Evolutionary conservation across 495 filamentous ascomycete genomes (phyloP), one percentile per base, ranked within the genome.

Genomic region (Penicillium ochrochloron): DNA sequence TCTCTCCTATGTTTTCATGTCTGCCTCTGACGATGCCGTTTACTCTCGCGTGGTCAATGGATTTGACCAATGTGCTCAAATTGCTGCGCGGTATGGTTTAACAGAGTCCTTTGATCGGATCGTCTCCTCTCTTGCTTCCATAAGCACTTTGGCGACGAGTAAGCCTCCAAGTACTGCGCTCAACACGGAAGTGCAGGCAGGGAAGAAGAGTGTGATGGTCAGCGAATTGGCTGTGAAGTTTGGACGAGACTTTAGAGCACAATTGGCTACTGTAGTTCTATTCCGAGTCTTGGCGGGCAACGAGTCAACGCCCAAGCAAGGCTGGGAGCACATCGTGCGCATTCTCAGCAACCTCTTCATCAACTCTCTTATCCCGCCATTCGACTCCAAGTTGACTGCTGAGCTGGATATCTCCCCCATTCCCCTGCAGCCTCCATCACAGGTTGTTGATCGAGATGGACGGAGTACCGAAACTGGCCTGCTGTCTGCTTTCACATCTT

Each of bases 1-100:
- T 2, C 82, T 99, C 44, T 95, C 94, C 3, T 99, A 97, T 72
- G 95, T 98, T 17, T 99, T 99, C 78, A 94, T 98, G 90, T 98
- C 95, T 52, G 95, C 95, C 37, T 96, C 94, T 3, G 95, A 99
- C 68, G 96, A 99, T 77, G 93, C 94, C 12, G 95, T 99, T 14
- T 99, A 96, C 72, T 92, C 90, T 19, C 86, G 95, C 48, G 90
- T 99, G 23, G 91, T 97, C 51, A 90, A 91, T 51, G 95, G 96
- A 3, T 98, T 98, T 73, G 91, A 96, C 71, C 94, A 99, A 73
- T 97, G 95, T 71, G 93, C 95, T 31, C 89, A 92, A 63, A 97
- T 99, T 66, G 93, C 95, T 25, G 90, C 92, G 21, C 91, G 88
- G 68, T 93, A 97, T 76, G 85, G 85, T 9, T 80, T 97, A 63